These are phyloP conservation scores for Artemisia tridentata DNA, from an alignment of 129 eudicot species.

Conservation along the genomic window DNA sequence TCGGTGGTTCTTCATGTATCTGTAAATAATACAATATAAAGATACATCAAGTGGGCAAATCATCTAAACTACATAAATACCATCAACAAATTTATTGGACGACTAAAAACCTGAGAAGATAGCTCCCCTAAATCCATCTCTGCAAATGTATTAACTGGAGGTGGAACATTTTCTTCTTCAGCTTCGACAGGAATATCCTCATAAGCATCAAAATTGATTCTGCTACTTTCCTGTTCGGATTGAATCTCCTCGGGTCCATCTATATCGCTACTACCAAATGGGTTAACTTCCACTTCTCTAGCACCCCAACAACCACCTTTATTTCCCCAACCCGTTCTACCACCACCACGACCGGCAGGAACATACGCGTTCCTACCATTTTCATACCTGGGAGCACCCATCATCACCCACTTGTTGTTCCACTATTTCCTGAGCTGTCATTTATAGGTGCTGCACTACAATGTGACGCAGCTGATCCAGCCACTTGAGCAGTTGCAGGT, in stretches of 20 bases:
- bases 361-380: too few species aligned
- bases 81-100: too few species aligned
- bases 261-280: slow-evolving; percentile 49
- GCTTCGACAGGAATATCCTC: slow-evolving; percentile 61
- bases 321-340: slow-evolving; percentile 48
- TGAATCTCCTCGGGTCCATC: slow-evolving; percentile 32
- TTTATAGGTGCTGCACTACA: slow-evolving; percentile 40
- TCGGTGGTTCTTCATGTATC: too few species aligned
- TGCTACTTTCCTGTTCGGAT: slow-evolving; percentile 29
- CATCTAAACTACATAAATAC: too few species aligned
- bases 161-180: slow-evolving; percentile 50
- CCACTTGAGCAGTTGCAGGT: slow-evolving; percentile 30
- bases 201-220: slow-evolving; percentile 45
- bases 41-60: too few species aligned
- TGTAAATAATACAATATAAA: too few species aligned
- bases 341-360: slow-evolving; percentile 30
- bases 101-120: slow-evolving; percentile 43
- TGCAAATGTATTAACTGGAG: slow-evolving; percentile 47
- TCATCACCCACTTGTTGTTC: slow-evolving; percentile 37
- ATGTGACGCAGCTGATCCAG: neutral
- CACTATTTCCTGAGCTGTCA: slow-evolving; percentile 37
- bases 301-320: slow-evolving; percentile 53
- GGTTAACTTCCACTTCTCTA: slow-evolving; percentile 45
- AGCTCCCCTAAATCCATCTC: slow-evolving; percentile 57
- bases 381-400: slow-evolving; percentile 40